Conservation (phyloP, 805 yeast species). For the Isabelozyma gotoi region DNA sequence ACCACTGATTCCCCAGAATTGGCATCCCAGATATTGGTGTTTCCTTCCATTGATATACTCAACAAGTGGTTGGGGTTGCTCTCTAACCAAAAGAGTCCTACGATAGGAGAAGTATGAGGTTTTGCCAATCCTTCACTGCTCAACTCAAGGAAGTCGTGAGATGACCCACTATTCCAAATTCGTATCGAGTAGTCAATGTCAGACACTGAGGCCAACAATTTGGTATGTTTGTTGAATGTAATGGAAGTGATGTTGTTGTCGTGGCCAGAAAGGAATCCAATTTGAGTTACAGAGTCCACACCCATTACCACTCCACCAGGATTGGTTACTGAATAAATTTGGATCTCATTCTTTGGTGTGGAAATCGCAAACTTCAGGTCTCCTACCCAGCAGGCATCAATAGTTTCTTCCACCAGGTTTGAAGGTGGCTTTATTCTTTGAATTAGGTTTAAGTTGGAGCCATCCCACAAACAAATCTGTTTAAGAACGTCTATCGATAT, state of each 20-base stretch:
- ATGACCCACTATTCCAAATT: slow-evolving; percentile 70
- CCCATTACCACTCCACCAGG: neutral
- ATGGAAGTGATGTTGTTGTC: slow-evolving; percentile 55
- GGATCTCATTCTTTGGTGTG: slow-evolving; percentile 52
- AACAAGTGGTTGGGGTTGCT: slow-evolving; percentile 29
- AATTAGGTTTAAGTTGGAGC: slow-evolving; percentile 36
- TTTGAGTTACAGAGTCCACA: slow-evolving; percentile 9
- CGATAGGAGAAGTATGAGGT: slow-evolving; percentile 55
- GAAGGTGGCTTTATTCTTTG: slow-evolving; percentile 21
- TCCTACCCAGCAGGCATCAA: slow-evolving; percentile 75
- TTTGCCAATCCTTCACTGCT: slow-evolving; percentile 14
- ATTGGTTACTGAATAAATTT: slow-evolving; percentile 46
- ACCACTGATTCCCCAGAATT: slow-evolving; percentile 38
- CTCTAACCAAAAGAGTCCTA: slow-evolving; percentile 56
- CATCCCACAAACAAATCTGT: slow-evolving; percentile 62
- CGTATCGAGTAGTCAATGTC: slow-evolving; percentile 68
- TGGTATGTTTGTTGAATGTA: slow-evolving; percentile 49
- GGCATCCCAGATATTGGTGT: slow-evolving; percentile 67
- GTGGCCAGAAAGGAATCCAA: slow-evolving; percentile 57
- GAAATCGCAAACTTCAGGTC: slow-evolving; percentile 70
- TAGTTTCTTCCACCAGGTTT: slow-evolving; percentile 8
- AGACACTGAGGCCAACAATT: slow-evolving; percentile 68
- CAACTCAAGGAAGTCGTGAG: slow-evolving; percentile 46
- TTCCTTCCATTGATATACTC: slow-evolving; percentile 70
- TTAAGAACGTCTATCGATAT: slow-evolving; percentile 54